Evolutionary conservation across 257 asterid species (phyloP).

Genomic region (Solanum medicagineum): DNA sequence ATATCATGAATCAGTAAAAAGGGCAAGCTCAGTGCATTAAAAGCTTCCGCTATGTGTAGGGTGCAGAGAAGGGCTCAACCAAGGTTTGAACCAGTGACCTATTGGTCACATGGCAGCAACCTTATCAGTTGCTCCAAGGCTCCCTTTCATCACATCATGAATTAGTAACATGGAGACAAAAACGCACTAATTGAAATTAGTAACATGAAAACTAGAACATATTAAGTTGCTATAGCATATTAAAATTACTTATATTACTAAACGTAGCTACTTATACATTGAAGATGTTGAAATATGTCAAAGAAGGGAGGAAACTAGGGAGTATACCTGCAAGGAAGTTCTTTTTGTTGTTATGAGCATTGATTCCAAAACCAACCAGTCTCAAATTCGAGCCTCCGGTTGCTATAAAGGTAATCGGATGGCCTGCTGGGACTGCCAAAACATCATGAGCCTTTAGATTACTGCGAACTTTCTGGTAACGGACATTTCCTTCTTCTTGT

Average conservation of each 20-base stretch:
- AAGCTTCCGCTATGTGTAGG: too few species aligned
- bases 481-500: not conserved
- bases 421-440: conserved; percentile 28
- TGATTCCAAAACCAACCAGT: conserved; percentile 24
- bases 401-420: conserved; percentile 27
- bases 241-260: too few species aligned
- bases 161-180: too few species aligned
- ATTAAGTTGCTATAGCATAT: not conserved
- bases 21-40: too few species aligned
- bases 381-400: conserved; percentile 17
- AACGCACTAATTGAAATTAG: not conserved
- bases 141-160: not conserved
- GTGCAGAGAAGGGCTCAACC: too few species aligned
- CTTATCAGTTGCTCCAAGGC: too few species aligned
- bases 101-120: too few species aligned
- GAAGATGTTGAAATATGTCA: not conserved
- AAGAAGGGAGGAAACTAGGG: not conserved
- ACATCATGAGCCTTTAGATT: conserved; percentile 20
- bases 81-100: too few species aligned
- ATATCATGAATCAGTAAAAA: not conserved
- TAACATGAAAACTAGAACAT: not conserved
- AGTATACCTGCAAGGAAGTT: conserved; percentile 33
- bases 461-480: conserved; percentile 10
- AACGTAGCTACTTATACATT: too few species aligned
- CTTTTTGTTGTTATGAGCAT: conserved; percentile 13